Conservation (phyloP, 2,329 filamentous ascomycete genomes). For the Xylaria sp. region DNA sequence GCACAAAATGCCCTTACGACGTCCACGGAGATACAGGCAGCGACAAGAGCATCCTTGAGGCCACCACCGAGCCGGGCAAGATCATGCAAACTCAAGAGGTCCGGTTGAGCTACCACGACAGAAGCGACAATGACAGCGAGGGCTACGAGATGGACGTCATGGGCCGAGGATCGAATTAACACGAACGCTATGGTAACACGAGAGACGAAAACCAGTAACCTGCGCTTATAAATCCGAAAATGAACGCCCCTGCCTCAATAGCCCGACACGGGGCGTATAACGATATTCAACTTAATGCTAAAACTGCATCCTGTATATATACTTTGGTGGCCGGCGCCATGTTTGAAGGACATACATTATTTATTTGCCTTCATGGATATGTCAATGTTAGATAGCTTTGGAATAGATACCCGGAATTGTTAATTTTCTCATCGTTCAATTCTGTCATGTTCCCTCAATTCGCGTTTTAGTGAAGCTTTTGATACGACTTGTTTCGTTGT, state of each 20-base stretch:
- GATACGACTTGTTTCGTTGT: not conserved
- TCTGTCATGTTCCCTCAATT: not conserved
- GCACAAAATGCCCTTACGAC: conserved; percentile 32
- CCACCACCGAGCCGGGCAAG: conserved; percentile 26
- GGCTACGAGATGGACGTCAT: conserved; percentile 42
- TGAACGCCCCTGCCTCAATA: not conserved
- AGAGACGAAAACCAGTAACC: conserved; percentile 4
- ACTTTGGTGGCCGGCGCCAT: conserved; percentile 11
- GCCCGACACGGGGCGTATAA: not conserved
- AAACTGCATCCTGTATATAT: conserved; percentile 18
- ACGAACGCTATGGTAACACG: not conserved
- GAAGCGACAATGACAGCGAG: conserved; percentile 41
- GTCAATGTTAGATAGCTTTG: not conserved
- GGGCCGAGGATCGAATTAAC: conserved; percentile 14
- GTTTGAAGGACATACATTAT: not conserved
- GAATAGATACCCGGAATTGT: conserved; percentile 8
- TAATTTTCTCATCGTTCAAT: not conserved
- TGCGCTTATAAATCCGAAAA: not conserved
- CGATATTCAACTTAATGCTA: conserved; percentile 13
- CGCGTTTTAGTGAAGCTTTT: not conserved
- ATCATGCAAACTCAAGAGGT: conserved; percentile 43
- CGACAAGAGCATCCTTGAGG: conserved; percentile 43
- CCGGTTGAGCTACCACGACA: conserved; percentile 41
- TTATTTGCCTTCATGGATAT: not conserved
- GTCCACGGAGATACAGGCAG: conserved; percentile 37